phyloP scores from a whole-genome alignment of 2,329 filamentous ascomycete species.

The Ophiostoma sp. region DNA sequence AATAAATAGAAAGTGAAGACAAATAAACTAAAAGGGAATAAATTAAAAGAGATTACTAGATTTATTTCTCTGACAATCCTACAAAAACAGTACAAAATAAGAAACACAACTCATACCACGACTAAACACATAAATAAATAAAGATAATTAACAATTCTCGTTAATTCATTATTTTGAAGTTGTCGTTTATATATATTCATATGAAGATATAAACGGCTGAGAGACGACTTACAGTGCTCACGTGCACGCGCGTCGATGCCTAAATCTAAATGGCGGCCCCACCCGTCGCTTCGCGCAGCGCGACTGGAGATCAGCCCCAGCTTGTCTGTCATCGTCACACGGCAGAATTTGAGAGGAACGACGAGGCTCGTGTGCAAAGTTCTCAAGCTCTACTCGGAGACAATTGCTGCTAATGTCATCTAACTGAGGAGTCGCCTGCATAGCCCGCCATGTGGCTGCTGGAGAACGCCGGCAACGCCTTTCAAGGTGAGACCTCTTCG shows the following conservation, averaged over 20 bases:
- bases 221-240: constrained; percentile 11
- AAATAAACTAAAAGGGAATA: too few species aligned
- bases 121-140: background rate
- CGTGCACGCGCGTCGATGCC: constrained; percentile 23
- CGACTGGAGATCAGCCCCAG: background rate
- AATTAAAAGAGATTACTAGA: too few species aligned
- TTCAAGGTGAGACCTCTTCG: constrained; percentile 37
- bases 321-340: background rate
- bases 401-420: background rate
- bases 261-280: background rate
- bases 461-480: constrained; percentile 39
- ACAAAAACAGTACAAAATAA: too few species aligned
- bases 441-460: constrained; percentile 20
- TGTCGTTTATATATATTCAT: background rate
- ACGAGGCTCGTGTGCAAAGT: background rate
- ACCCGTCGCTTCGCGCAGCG: constrained; percentile 12
- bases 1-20: too few species aligned
- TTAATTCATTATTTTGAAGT: too few species aligned
- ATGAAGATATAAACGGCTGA: background rate
- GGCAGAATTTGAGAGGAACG: too few species aligned
- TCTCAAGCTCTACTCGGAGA: background rate
- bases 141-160: too few species aligned
- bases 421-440: background rate
- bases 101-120: background rate
- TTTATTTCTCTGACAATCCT: too few species aligned